Percentiles rank a stretch among this genome's conserved stretches.
Evolutionary conservation across 2,329 filamentous ascomycete species (phyloP).

Genomic region (Phyllosticta ampelicida): DNA sequence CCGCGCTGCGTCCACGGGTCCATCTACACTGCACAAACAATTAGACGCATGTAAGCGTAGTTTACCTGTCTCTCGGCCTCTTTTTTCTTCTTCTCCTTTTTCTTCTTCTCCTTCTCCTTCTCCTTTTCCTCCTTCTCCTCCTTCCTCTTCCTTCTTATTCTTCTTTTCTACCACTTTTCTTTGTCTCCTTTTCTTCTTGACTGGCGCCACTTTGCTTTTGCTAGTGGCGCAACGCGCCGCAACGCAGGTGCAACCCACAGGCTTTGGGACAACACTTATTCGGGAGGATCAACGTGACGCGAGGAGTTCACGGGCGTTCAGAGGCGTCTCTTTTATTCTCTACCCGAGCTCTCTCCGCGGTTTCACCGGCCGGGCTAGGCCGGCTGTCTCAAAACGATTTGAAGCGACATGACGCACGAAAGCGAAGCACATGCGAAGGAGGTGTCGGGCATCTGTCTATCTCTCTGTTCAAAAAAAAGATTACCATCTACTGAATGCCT

Average conservation of each 20-base stretch:
- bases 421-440: not conserved
- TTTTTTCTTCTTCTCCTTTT: not conserved
- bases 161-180: not conserved
- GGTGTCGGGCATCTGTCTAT: not conserved
- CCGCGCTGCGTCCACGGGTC: not conserved
- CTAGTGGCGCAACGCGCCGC: not conserved
- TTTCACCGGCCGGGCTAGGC: not conserved
- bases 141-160: too few species aligned
- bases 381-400: not conserved
- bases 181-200: not conserved
- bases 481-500: not conserved
- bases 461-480: not conserved
- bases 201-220: not conserved
- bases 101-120: not conserved
- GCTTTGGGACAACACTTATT: not conserved
- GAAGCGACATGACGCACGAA: not conserved
- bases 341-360: not conserved
- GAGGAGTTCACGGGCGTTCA: not conserved
- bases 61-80: not conserved
- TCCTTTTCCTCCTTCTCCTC: too few species aligned
- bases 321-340: not conserved
- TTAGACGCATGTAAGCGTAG: not conserved
- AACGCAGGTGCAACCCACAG: not conserved
- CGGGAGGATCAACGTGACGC: not conserved
- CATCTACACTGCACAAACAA: not conserved